phyloP scores from a whole-genome alignment of 345 rosid species.

The Stellera chamaejasme region DNA sequence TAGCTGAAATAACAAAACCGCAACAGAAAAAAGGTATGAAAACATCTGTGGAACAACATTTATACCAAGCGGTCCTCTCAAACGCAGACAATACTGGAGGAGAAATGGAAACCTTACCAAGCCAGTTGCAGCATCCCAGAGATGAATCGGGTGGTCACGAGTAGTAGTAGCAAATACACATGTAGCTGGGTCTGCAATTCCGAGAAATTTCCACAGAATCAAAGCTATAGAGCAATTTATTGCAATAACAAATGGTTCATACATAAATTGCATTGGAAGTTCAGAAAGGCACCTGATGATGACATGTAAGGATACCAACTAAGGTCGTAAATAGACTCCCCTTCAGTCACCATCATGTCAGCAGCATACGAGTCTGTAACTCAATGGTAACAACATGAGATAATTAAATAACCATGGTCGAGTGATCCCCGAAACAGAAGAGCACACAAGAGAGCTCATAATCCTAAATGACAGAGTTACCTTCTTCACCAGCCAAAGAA shows the following conservation, averaged over 20 bases:
- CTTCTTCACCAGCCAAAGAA: slow-evolving; percentile 30
- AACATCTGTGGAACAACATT: no score
- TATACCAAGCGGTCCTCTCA: no score
- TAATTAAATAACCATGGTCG: neutral
- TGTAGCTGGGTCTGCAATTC: slow-evolving; percentile 59
- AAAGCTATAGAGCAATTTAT: slow-evolving; percentile 12
- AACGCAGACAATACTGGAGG: no score
- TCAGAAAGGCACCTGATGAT: slow-evolving; percentile 49
- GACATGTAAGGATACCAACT: slow-evolving; percentile 98
- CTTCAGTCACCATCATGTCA: slow-evolving; percentile 57
- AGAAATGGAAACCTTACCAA: slow-evolving; percentile 39
- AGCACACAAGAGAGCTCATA: neutral
- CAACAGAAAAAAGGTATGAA: no score
- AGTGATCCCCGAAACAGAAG: neutral
- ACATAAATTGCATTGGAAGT: neutral
- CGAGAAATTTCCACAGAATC: slow-evolving; percentile 7
- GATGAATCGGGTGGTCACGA: slow-evolving; percentile 98
- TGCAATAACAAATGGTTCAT: slow-evolving; percentile 4
- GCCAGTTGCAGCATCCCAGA: slow-evolving; percentile 94
- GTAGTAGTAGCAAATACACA: slow-evolving; percentile 84
- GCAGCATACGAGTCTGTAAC: slow-evolving; percentile 72
- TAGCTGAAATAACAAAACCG: slow-evolving; percentile 35
- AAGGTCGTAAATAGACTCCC: slow-evolving; percentile 88
- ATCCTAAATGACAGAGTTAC: slow-evolving; percentile 11
- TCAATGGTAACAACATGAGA: slow-evolving; percentile 5